A percentile compares a stretch with the other conserved stretches of the same genome.
Evolutionary conservation across 2,329 filamentous ascomycete genomes (phyloP).

Genomic region (Nannizziopsis barbatae): DNA sequence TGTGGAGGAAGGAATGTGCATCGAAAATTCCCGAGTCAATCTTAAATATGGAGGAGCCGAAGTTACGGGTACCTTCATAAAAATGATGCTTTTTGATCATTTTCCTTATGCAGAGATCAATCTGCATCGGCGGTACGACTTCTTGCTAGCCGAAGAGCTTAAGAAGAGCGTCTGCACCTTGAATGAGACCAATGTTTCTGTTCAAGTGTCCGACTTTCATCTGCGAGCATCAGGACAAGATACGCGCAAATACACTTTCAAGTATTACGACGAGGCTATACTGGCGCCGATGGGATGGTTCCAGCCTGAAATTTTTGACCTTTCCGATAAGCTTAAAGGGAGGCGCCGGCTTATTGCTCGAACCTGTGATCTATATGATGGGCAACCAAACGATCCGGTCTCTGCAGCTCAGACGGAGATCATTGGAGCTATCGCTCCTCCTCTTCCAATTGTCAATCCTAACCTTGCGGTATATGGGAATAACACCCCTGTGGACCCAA

Average conservation of each 20-base stretch:
- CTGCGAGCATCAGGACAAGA: conserved; percentile 77
- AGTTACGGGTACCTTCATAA: conserved; percentile 86
- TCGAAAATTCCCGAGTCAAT: conserved; percentile 91
- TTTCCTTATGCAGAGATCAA: conserved; percentile 96
- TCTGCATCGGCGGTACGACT: conserved; percentile 78
- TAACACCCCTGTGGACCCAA: conserved; percentile 20
- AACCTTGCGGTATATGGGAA: conserved; percentile 28
- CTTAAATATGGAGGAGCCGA: conserved; percentile 88
- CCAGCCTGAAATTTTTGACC: conserved; percentile 76
- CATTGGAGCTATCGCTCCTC: conserved; percentile 41
- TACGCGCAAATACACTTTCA: conserved; percentile 88
- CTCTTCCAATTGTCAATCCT: conserved; percentile 16
- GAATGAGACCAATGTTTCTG: conserved; percentile 78
- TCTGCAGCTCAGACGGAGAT: conserved; percentile 71
- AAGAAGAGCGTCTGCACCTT: conserved; percentile 90
- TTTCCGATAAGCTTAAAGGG: conserved; percentile 63
- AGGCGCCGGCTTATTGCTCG: conserved; percentile 72
- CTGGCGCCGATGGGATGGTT: conserved; percentile 91
- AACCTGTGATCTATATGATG: conserved; percentile 89
- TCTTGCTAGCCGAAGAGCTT: conserved; percentile 83
- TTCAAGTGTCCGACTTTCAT: conserved; percentile 82
- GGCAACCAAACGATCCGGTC: conserved; percentile 78
- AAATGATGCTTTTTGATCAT: conserved; percentile 95
- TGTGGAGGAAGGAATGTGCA: conserved; percentile 88
- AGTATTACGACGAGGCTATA: conserved; percentile 92